Evolutionary conservation across 176 grass and related monocot species (phyloP).

Genomic region (Eremochloa ophiuroides): DNA sequence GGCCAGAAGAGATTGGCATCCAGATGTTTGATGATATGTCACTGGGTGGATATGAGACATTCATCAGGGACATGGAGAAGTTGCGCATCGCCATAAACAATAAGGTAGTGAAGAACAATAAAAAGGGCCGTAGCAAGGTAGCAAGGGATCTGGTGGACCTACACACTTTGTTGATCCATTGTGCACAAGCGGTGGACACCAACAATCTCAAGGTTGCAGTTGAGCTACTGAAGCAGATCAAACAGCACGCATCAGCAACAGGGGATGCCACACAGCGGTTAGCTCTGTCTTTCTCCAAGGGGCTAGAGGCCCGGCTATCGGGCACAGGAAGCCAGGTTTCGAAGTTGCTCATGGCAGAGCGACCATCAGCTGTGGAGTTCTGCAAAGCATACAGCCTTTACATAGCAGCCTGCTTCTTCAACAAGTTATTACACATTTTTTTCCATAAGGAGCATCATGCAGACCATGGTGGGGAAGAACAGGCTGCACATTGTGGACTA

Average conservation of each 20-base stretch:
- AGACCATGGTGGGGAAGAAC: slow-evolving; percentile 8
- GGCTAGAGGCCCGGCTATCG: slow-evolving; percentile 42
- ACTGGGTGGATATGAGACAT: background rate
- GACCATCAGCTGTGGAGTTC: slow-evolving; percentile 13
- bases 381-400: slow-evolving; percentile 31
- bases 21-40: slow-evolving; percentile 43
- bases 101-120: background rate
- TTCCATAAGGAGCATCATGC: background rate
- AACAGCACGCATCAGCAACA: slow-evolving; percentile 32
- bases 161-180: slow-evolving; percentile 45
- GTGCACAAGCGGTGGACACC: slow-evolving; percentile 43
- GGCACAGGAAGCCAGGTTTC: slow-evolving; percentile 49
- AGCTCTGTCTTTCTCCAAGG: slow-evolving; percentile 47
- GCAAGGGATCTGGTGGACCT: slow-evolving; percentile 42
- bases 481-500: slow-evolving; percentile 41
- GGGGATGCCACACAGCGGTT: slow-evolving; percentile 60
- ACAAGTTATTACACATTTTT: background rate
- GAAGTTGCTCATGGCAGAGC: background rate
- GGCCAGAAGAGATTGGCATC: slow-evolving; percentile 4
- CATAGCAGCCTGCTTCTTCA: slow-evolving; percentile 22
- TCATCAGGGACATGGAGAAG: background rate
- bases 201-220: slow-evolving; percentile 29
- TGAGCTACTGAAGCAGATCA: slow-evolving; percentile 51
- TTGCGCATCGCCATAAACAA: background rate
- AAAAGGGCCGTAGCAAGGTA: no score